Evolutionary conservation across 345 rosid species (phyloP).

Genomic region (Citrus glauca): DNA sequence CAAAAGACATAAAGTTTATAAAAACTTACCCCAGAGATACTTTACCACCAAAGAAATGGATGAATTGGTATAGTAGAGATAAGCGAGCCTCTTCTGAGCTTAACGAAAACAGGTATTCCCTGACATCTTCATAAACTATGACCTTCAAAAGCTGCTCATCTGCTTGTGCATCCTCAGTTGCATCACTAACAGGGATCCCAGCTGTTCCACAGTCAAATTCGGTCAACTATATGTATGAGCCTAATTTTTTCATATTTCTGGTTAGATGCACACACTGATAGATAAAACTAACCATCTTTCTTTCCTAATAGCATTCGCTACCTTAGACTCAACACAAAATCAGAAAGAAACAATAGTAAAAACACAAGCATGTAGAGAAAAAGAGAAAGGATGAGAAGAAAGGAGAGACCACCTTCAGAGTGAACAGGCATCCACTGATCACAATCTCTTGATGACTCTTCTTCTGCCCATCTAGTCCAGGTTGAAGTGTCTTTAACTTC

Average conservation of each 20-base stretch:
- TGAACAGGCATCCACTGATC: constrained; percentile 88
- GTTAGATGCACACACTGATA: not conserved
- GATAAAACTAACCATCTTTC: not conserved
- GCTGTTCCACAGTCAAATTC: constrained; percentile 31
- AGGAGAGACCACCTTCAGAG: constrained; percentile 44
- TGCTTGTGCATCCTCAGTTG: constrained; percentile 39
- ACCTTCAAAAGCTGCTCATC: constrained; percentile 69
- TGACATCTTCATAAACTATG: constrained; percentile 76
- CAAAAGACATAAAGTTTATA: not conserved
- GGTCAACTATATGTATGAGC: not conserved
- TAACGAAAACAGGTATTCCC: constrained; percentile 71
- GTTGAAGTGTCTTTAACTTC: constrained; percentile 76
- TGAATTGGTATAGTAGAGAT: constrained; percentile 64
- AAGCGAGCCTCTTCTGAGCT: constrained; percentile 68
- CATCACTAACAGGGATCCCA: constrained; percentile 35
- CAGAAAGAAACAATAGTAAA: not conserved
- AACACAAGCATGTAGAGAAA: not conserved
- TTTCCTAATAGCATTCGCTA: not conserved
- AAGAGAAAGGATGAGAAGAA: constrained; percentile 16
- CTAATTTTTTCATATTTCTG: not conserved
- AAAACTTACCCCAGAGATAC: constrained; percentile 51
- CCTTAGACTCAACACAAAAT: not conserved
- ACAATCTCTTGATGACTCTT: constrained; percentile 71
- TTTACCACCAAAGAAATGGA: constrained; percentile 84
- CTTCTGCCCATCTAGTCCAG: constrained; percentile 88